Evolutionary conservation across 2,329 filamentous ascomycete species (phyloP).

Genomic region (Alternaria rosae): DNA sequence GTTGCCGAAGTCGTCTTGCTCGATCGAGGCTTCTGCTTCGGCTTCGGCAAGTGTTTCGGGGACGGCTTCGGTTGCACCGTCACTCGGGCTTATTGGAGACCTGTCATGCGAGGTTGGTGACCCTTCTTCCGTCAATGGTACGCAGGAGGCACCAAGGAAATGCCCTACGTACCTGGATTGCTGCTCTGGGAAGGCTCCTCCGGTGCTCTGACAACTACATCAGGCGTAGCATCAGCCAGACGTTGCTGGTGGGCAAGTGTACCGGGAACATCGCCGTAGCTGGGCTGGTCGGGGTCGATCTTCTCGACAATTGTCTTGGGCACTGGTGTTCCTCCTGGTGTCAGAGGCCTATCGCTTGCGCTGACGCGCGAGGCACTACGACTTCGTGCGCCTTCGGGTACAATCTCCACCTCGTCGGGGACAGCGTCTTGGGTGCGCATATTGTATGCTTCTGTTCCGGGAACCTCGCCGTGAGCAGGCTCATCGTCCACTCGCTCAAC

Average conservation of each 20-base stretch:
- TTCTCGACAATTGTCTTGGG: slow-evolving; percentile 69
- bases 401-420: slow-evolving; percentile 68
- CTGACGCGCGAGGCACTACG: slow-evolving; percentile 52
- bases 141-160: slow-evolving; percentile 54
- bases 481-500: slow-evolving; percentile 68
- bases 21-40: slow-evolving; percentile 13
- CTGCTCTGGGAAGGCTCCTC: slow-evolving; percentile 52
- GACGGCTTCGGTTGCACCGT: slow-evolving; percentile 20
- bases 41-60: not conserved
- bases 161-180: slow-evolving; percentile 63
- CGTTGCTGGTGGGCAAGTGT: slow-evolving; percentile 65
- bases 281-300: slow-evolving; percentile 63
- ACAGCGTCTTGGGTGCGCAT: slow-evolving; percentile 66
- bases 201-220: slow-evolving; percentile 61
- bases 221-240: slow-evolving; percentile 66
- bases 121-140: slow-evolving; percentile 69
- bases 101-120: slow-evolving; percentile 63
- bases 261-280: slow-evolving; percentile 68
- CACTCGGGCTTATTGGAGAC: slow-evolving; percentile 55
- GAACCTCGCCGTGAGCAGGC: slow-evolving; percentile 67
- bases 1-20: slow-evolving; percentile 20
- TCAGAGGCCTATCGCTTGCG: slow-evolving; percentile 56
- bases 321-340: slow-evolving; percentile 61
- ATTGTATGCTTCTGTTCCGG: slow-evolving; percentile 67
- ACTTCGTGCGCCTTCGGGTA: slow-evolving; percentile 53